Conservation (phyloP, 495 filamentous ascomycete genomes). For the Trichoderma reesei region DNA sequence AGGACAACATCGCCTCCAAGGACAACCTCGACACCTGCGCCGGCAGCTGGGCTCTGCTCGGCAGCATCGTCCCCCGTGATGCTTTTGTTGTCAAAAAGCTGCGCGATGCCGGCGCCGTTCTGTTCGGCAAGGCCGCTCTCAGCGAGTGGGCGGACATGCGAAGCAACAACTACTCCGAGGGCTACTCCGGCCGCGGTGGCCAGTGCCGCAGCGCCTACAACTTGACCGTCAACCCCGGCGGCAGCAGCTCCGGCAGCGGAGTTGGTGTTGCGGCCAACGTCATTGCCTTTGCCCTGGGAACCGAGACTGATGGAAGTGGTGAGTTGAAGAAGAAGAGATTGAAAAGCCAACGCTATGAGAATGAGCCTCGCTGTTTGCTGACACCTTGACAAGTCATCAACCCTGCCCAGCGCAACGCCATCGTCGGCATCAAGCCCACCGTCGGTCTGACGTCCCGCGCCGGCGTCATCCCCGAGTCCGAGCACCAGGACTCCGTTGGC, state of each 20-base stretch:
- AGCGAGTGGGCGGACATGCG: slow-evolving; percentile 68
- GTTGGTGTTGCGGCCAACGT: slow-evolving; percentile 53
- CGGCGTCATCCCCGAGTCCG: slow-evolving; percentile 54
- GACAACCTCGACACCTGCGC: slow-evolving; percentile 39
- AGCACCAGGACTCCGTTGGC: slow-evolving; percentile 59
- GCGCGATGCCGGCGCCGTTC: slow-evolving; percentile 54
- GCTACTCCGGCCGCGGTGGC: slow-evolving; percentile 56
- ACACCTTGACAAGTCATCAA: slow-evolving; percentile 42
- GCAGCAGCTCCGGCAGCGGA: slow-evolving; percentile 53
- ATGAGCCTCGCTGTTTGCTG: background rate
- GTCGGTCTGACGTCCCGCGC: slow-evolving; percentile 57
- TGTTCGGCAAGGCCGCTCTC: slow-evolving; percentile 60
- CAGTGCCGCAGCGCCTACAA: slow-evolving; percentile 60
- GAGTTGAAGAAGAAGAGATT: slow-evolving; percentile 11
- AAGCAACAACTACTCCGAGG: slow-evolving; percentile 59
- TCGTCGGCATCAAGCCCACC: slow-evolving; percentile 57
- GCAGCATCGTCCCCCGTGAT: slow-evolving; percentile 55
- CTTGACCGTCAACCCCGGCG: slow-evolving; percentile 58
- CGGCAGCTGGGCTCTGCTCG: slow-evolving; percentile 45
- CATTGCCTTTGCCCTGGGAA: slow-evolving; percentile 55
- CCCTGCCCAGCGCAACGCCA: slow-evolving; percentile 54
- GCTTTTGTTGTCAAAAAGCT: slow-evolving; percentile 50
- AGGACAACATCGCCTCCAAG: slow-evolving; percentile 41
- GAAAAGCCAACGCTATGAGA: background rate
- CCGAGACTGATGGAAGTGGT: slow-evolving; percentile 60